Conservation (phyloP, 805 yeast genomes). For the Hyphopichia homilentoma region DNA sequence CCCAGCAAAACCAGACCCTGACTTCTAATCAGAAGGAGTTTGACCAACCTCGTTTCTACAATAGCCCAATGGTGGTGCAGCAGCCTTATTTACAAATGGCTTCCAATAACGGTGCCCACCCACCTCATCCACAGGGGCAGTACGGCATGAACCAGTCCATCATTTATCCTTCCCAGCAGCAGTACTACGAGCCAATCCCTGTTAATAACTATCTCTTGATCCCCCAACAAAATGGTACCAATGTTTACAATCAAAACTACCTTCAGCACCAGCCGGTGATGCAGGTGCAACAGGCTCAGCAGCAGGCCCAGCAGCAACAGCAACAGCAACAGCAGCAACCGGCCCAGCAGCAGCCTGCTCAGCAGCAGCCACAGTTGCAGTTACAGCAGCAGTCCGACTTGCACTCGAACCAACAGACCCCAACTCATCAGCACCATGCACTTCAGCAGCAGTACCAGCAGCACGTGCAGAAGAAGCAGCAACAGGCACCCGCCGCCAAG, state of each 20-base stretch:
- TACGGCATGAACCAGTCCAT: constrained; percentile 14
- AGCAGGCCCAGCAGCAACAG: neutral
- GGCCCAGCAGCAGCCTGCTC: constrained; percentile 8
- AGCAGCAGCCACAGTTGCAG: constrained; percentile 1
- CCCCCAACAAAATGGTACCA: constrained; percentile 9
- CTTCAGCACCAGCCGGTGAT: constrained; percentile 2
- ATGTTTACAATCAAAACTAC: constrained; percentile 4
- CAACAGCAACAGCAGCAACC: constrained; percentile 2
- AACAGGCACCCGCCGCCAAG: constrained; percentile 4
- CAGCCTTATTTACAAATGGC: constrained; percentile 1
- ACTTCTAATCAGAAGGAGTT: neutral
- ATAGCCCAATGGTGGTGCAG: constrained; percentile 1
- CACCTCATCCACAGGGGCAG: constrained; percentile 19
- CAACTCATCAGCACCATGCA: constrained; percentile 8
- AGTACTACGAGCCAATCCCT: constrained; percentile 12
- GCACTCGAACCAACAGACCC: constrained; percentile 10
- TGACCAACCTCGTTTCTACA: constrained; percentile 2
- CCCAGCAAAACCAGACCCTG: neutral
- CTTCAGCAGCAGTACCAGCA: constrained; percentile 5
- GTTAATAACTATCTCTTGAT: constrained; percentile 20
- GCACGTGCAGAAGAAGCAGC: constrained; percentile 2
- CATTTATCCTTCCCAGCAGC: neutral
- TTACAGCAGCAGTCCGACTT: constrained; percentile 2
- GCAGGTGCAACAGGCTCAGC: constrained; percentile 7
- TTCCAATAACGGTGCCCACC: constrained; percentile 10